Conservation (phyloP, 805 yeast species). For the Martiniozyma abietophila region DNA sequence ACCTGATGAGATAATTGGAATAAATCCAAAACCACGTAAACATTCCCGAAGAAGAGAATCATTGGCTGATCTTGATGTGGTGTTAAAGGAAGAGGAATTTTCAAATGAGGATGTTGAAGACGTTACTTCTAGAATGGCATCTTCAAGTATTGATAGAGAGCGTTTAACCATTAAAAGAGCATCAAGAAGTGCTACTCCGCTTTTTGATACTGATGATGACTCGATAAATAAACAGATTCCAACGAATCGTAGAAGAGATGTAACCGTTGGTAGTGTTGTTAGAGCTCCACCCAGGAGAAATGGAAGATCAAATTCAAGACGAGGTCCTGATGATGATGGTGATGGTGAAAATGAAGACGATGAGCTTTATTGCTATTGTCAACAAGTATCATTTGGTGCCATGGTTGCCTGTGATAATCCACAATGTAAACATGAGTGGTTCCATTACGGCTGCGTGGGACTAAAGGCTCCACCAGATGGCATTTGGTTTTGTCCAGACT, state of each 20-base stretch:
- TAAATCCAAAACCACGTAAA: no score
- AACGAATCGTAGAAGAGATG: conserved; percentile 13
- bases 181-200: conserved; percentile 10
- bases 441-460: conserved; percentile 75
- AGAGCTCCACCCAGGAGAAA: conserved; percentile 11
- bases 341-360: conserved; percentile 45
- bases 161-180: no score
- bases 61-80: conserved; percentile 1
- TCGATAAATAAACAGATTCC: conserved; percentile 7
- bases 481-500: conserved; percentile 93
- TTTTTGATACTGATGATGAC: conserved; percentile 1
- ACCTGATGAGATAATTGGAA: conserved; percentile 4
- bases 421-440: conserved; percentile 54
- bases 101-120: not conserved
- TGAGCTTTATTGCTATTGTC: conserved; percentile 81
- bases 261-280: conserved; percentile 16
- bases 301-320: no score
- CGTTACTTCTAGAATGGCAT: no score
- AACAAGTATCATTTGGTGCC: conserved; percentile 75
- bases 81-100: not conserved
- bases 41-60: no score
- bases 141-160: no score
- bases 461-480: conserved; percentile 90
- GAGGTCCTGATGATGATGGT: conserved; percentile 9
- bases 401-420: conserved; percentile 59